Conservation (phyloP, 2,329 filamentous ascomycete genomes). For the Sporothrix schenckii region DNA sequence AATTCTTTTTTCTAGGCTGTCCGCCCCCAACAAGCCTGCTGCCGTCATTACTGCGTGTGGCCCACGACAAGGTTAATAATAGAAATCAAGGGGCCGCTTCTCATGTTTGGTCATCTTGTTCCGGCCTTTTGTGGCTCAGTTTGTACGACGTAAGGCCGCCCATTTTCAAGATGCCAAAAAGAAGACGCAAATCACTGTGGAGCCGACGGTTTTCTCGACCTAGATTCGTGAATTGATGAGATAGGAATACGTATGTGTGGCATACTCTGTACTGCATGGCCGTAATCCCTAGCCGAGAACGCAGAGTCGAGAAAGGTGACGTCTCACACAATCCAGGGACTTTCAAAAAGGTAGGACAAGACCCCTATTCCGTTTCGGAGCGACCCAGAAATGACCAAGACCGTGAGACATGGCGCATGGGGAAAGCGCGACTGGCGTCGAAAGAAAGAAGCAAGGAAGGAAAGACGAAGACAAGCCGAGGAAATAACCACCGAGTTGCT, state of each 20-base stretch:
- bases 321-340: constrained; percentile 6
- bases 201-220: not conserved
- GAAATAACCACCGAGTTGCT: not conserved
- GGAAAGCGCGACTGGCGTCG: constrained; percentile 4
- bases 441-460: not conserved
- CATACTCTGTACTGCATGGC: too few relatives aligned
- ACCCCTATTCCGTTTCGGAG: constrained; percentile 27
- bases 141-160: not conserved
- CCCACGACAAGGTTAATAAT: constrained; percentile 16
- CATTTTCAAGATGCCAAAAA: not conserved
- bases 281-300: not conserved
- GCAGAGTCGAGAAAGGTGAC: not conserved
- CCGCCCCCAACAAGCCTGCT: not conserved
- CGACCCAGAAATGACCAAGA: constrained; percentile 5
- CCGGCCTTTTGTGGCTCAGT: not conserved
- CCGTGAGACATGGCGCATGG: not conserved
- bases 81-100: constrained; percentile 1
- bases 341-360: not conserved
- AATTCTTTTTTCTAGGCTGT: not conserved
- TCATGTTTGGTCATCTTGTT: not conserved
- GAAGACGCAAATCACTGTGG: not conserved
- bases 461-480: not conserved
- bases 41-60: constrained; percentile 7
- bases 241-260: not conserved
- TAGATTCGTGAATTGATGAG: not conserved